Percentiles rank a stretch among this genome's conserved stretches.
Evolutionary conservation across 768 basidiomycete species (phyloP).

Genomic region (Mycena venus): DNA sequence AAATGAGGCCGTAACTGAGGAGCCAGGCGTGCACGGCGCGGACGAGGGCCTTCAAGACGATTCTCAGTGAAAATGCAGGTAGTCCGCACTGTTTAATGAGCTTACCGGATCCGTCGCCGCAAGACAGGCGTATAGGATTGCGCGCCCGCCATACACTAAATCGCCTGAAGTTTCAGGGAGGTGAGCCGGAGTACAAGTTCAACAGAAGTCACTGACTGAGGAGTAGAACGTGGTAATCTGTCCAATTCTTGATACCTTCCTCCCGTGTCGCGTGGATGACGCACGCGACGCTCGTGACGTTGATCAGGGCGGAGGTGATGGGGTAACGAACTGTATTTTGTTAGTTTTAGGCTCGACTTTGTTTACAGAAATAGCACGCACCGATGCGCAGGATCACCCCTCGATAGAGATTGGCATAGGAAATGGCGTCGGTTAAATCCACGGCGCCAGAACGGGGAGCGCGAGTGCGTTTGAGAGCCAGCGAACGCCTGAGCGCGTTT

Average conservation of each 20-base stretch:
- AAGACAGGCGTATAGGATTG: conserved; percentile 30
- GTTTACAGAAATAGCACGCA: not conserved
- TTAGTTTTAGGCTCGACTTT: not conserved
- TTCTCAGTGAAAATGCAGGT: not conserved
- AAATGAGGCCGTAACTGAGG: not conserved
- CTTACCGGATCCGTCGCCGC: conserved; percentile 35
- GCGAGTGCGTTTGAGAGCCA: not conserved
- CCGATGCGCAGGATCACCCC: conserved; percentile 34
- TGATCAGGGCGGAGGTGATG: conserved; percentile 29
- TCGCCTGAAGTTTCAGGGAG: conserved; percentile 22
- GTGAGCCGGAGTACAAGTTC: not conserved
- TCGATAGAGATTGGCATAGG: conserved; percentile 21
- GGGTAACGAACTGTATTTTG: conserved; percentile 29
- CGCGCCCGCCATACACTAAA: conserved; percentile 35
- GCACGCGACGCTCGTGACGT: conserved; percentile 27
- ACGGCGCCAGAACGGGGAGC: not conserved
- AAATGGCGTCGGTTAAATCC: not conserved
- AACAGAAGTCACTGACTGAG: not conserved
- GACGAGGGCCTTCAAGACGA: conserved; percentile 23
- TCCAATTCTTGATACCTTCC: conserved; percentile 31
- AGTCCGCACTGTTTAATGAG: not conserved
- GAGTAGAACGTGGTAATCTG: conserved; percentile 24
- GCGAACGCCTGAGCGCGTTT: not conserved
- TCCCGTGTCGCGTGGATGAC: conserved; percentile 29
- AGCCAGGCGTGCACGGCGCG: conserved; percentile 21